Evolutionary conservation across 2,329 filamentous ascomycete genomes (phyloP), one percentile per base, ranked within the genome.

Genomic region (Fusarium sacchari): DNA sequence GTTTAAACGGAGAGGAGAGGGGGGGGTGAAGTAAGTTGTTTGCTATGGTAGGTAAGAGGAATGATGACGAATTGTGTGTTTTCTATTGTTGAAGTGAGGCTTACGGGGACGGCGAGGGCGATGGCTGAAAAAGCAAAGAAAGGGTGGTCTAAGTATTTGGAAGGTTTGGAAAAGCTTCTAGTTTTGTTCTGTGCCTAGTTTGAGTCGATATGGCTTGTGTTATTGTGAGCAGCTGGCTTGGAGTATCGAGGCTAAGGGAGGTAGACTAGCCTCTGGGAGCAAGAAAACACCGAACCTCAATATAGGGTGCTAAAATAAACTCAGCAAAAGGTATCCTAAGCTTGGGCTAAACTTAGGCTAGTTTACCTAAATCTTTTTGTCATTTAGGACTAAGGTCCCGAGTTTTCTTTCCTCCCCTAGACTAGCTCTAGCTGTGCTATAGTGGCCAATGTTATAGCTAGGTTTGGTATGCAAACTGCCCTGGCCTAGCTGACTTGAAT

Each of bases 41-140:
- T 43, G n/a, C 24, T 24, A 18, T 2, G n/a, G 15, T 6, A 6
- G 22, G n/a, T 7, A 2, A 43, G 18, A 30, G 47, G 30, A 50
- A 37, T 52, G 32, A 22, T 36, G 49, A 36, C 12, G 26, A 30
- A 30, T 5, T 5, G 5, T 22, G 12, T 30, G 18, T 15, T 34
- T 34, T 12, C 2, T 26, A 36, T 53, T 37, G 32, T 28, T 36
- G 7, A 24, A 26, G 18, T 58, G 39, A 24, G 34, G 57, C 62
- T 71, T 61, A 47, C 57, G 67, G 67, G 40, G 40, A 61, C 62
- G 56, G 69, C 67, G 62, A 71, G 24, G 49, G 69, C 69, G 69
- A 71, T 37, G 39, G 34, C 32, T 28, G 22, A 36, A 62, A 39
- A 26, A 32, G 30, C 7, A n/a, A 39, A n/a, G n/a, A n/a, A 18